These are phyloP conservation scores for Chalara sp. DNA, from an alignment of 2,329 filamentous ascomycete genomes.

Conservation along the genomic window DNA sequence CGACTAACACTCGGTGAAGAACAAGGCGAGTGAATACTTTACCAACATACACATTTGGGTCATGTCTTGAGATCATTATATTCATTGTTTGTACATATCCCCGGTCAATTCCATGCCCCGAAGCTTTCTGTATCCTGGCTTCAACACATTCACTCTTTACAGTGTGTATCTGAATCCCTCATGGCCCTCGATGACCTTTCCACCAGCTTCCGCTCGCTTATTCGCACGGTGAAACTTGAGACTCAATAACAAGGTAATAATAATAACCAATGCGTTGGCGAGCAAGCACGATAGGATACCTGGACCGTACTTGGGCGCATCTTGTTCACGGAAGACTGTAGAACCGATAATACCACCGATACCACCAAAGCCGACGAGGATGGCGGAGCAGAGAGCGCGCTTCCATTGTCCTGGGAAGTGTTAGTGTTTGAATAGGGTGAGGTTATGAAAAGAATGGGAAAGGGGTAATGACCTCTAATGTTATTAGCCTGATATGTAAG, in stretches of 20 bases:
- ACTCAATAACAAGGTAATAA: conserved; percentile 21
- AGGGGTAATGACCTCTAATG: conserved; percentile 47
- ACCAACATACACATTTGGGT: too few relatives aligned
- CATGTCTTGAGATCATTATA: too few relatives aligned
- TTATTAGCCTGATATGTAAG: conserved; percentile 79
- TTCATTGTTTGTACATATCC: too few relatives aligned
- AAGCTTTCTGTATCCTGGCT: too few relatives aligned
- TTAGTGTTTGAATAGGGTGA: neutral
- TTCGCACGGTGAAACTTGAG: conserved; percentile 27
- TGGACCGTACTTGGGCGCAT: conserved; percentile 40
- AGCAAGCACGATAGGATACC: conserved; percentile 20
- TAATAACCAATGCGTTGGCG: conserved; percentile 19
- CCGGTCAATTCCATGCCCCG: too few relatives aligned
- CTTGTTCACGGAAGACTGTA: conserved; percentile 60
- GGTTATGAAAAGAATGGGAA: neutral
- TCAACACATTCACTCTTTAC: neutral
- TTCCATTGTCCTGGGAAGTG: conserved; percentile 59
- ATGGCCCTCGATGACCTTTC: conserved; percentile 28
- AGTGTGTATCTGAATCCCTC: conserved; percentile 27
- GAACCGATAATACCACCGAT: conserved; percentile 72
- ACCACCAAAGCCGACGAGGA: conserved; percentile 69
- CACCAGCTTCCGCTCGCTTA: conserved; percentile 25
- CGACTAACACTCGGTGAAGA: too few relatives aligned
- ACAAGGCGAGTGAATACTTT: too few relatives aligned
- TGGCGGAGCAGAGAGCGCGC: conserved; percentile 70